Evolutionary conservation across 371 early-diverging fungal species (phyloP).

Genomic region (Rhizopus sp.): DNA sequence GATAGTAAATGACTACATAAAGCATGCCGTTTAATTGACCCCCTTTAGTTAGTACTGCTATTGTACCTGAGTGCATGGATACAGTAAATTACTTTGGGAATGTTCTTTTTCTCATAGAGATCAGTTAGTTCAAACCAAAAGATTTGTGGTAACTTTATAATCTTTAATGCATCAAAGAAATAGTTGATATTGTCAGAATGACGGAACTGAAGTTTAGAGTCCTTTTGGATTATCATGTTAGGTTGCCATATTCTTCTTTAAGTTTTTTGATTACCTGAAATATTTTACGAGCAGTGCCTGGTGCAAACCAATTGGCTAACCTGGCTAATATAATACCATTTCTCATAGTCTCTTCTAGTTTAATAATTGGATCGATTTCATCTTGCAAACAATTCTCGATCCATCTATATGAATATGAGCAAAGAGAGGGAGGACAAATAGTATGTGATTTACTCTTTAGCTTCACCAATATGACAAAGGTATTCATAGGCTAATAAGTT

Average conservation of each 20-base stretch:
- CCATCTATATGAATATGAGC: slow-evolving; percentile 68
- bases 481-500: slow-evolving; percentile 98
- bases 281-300: slow-evolving; percentile 82
- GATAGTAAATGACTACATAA: slow-evolving; percentile 81
- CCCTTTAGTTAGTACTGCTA: neutral
- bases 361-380: slow-evolving; percentile 76
- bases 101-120: slow-evolving; percentile 98
- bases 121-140: slow-evolving; percentile 99
- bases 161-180: slow-evolving; percentile 82
- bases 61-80: slow-evolving; percentile 96
- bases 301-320: slow-evolving; percentile 86
- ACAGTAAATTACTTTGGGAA: slow-evolving; percentile 99
- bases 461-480: slow-evolving; percentile 98
- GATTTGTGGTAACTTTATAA: slow-evolving; percentile 84
- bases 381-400: slow-evolving; percentile 90
- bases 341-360: slow-evolving; percentile 89
- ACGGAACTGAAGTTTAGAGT: slow-evolving; percentile 85
- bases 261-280: slow-evolving; percentile 63
- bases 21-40: neutral
- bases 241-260: neutral
- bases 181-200: slow-evolving; percentile 99
- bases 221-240: slow-evolving; percentile 43
- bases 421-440: neutral
- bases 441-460: slow-evolving; percentile 83
- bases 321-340: slow-evolving; percentile 95